Evolutionary conservation across 805 yeast species (phyloP).

Genomic region (Pichia paraexigua): DNA sequence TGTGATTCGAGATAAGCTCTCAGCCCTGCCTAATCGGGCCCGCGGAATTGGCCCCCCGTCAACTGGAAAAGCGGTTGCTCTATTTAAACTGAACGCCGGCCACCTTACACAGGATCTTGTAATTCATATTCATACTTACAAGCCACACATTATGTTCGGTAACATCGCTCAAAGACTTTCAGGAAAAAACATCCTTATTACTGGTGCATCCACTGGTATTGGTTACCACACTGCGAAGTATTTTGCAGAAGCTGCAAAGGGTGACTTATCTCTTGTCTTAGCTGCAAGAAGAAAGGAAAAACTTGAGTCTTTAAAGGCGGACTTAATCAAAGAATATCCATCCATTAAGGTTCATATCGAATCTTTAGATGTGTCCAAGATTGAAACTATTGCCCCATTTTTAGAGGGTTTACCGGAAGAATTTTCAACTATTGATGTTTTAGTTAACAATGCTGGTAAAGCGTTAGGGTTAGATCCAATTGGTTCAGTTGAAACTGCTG

Average conservation of each 20-base stretch:
- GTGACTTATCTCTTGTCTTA: constrained; percentile 40
- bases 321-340: constrained; percentile 31
- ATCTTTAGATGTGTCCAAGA: constrained; percentile 32
- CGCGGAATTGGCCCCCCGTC: constrained; percentile 5
- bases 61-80: no score
- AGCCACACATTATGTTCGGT: constrained; percentile 20
- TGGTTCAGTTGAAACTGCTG: constrained; percentile 57
- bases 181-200: constrained; percentile 71
- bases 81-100: background rate
- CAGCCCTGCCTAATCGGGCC: background rate
- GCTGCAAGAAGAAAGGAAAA: constrained; percentile 48
- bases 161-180: constrained; percentile 72
- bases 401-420: constrained; percentile 36
- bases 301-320: constrained; percentile 31
- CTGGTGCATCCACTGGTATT: constrained; percentile 97
- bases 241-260: constrained; percentile 58
- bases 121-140: no score
- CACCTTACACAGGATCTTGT: background rate
- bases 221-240: constrained; percentile 89
- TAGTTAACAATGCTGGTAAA: constrained; percentile 69
- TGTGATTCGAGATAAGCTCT: background rate
- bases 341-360: constrained; percentile 27
- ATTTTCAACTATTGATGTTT: constrained; percentile 51
- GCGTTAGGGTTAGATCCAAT: constrained; percentile 75
- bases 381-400: constrained; percentile 41